Conservation (phyloP, 169 alveolate species). For the Plasmodium falciparum region DNA sequence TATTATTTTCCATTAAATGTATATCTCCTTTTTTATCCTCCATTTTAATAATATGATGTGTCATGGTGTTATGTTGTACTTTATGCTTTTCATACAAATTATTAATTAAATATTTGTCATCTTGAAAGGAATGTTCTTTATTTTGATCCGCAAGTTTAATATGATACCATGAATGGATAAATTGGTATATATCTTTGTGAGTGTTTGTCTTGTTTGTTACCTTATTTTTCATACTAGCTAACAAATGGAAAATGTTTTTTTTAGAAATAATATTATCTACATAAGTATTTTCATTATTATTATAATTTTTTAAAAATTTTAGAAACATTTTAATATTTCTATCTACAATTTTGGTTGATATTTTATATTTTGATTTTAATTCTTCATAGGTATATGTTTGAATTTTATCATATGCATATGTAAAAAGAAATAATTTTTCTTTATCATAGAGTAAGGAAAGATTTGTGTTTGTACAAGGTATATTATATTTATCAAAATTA, state of each 20-base stretch:
- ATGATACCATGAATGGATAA: too few species aligned
- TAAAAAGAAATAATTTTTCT: slow-evolving; percentile 4
- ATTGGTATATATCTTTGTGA: too few species aligned
- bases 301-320: slow-evolving; percentile 16
- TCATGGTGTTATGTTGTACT: too few species aligned
- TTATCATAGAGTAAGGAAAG: too few species aligned
- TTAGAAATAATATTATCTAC: slow-evolving; percentile 2
- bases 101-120: too few species aligned
- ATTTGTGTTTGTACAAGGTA: not conserved
- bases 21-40: too few species aligned
- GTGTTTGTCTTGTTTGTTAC: not conserved
- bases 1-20: too few species aligned
- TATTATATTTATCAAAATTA: not conserved
- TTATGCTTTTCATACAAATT: too few species aligned
- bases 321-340: slow-evolving; percentile 34
- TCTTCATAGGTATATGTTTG: slow-evolving; percentile 2
- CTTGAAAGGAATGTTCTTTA: too few species aligned
- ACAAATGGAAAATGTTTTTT: not conserved
- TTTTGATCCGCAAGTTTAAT: too few species aligned
- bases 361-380: slow-evolving; percentile 32
- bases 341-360: slow-evolving; percentile 32
- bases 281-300: not conserved
- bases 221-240: slow-evolving; percentile 10
- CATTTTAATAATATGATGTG: too few species aligned
- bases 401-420: slow-evolving; percentile 28